Evolutionary conservation across 225 moss, liverwort and hornwort species (phyloP).

Genomic region (Climacium dendroides): DNA sequence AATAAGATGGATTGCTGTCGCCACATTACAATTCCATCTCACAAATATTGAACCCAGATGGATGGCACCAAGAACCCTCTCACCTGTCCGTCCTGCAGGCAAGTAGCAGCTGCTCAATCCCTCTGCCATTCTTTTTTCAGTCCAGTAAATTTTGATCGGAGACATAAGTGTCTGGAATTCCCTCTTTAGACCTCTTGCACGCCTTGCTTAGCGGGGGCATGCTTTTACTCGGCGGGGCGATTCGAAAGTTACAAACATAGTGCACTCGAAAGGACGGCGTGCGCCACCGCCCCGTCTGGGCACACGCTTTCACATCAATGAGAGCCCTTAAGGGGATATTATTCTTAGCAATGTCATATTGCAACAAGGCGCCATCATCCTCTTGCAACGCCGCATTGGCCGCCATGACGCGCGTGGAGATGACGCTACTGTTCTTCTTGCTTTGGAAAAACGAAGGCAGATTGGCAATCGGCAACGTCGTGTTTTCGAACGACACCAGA

Average conservation of each 20-base stretch:
- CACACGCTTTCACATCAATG: conserved; percentile 2
- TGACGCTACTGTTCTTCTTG: not conserved
- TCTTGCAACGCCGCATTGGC: conserved; percentile 11
- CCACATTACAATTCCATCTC: not conserved
- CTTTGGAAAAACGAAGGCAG: conserved; percentile 4
- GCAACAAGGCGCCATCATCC: conserved; percentile 6
- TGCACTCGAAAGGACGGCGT: conserved; percentile 15
- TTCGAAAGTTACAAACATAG: conserved; percentile 9
- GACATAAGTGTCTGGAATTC: conserved; percentile 11
- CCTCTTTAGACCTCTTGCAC: conserved; percentile 1
- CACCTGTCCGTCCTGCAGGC: not conserved
- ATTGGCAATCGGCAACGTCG: conserved; percentile 6
- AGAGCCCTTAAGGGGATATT: conserved; percentile 6
- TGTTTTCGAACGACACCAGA: conserved; percentile 15
- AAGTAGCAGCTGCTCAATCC: not conserved
- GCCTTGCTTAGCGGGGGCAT: not conserved
- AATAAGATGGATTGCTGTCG: not conserved
- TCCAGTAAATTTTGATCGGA: conserved; percentile 7
- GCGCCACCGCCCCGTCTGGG: conserved; percentile 12
- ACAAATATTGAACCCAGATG: not conserved
- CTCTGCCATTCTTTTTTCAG: not conserved
- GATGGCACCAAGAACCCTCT: not conserved
- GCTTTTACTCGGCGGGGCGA: not conserved
- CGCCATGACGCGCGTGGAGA: not conserved
- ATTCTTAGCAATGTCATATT: not conserved